These are phyloP conservation scores for Globisporangium mamillatum DNA, from an alignment of 352 stramenopile genomes.

Conservation along the genomic window DNA sequence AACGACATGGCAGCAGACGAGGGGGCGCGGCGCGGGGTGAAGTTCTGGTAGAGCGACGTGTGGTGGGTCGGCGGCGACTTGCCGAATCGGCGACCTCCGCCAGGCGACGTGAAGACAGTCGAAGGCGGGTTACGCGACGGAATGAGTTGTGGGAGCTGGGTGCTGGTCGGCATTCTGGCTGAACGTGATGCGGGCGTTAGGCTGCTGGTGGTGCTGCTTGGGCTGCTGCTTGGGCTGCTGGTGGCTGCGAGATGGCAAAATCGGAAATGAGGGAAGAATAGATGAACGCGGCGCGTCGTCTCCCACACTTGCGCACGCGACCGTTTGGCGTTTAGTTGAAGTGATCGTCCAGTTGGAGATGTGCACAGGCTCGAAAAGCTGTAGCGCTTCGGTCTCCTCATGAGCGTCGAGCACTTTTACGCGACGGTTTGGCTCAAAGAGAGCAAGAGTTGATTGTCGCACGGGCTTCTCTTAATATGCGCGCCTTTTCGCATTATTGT, in stretches of 20 bases:
- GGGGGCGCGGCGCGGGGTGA: neutral
- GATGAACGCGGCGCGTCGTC: neutral
- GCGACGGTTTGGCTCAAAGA: neutral
- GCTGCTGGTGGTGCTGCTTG: too few relatives aligned
- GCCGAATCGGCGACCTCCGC: neutral
- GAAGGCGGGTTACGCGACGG: neutral
- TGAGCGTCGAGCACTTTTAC: too few relatives aligned
- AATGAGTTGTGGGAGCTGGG: conserved; percentile 7
- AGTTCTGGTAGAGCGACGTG: conserved; percentile 8
- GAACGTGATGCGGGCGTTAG: too few relatives aligned
- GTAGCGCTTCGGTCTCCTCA: too few relatives aligned
- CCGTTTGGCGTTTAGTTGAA: conserved; percentile 1
- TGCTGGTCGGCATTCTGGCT: conserved; percentile 4
- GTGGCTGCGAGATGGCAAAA: conserved; percentile 3
- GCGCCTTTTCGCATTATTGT: neutral
- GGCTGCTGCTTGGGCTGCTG: neutral
- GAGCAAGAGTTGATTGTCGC: neutral
- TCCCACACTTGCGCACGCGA: conserved; percentile 3
- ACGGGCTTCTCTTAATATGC: neutral
- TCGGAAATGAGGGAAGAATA: conserved; percentile 1
- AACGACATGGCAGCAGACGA: conserved; percentile 29
- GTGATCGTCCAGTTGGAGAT: neutral
- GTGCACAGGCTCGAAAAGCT: too few relatives aligned
- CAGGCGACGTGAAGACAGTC: neutral
- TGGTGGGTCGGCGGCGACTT: conserved; percentile 6